A percentile compares a stretch with the other conserved stretches of the same genome.
These are phyloP conservation scores for Penicillium silybi DNA, from an alignment of 495 filamentous ascomycete genomes.

Conservation along the genomic window DNA sequence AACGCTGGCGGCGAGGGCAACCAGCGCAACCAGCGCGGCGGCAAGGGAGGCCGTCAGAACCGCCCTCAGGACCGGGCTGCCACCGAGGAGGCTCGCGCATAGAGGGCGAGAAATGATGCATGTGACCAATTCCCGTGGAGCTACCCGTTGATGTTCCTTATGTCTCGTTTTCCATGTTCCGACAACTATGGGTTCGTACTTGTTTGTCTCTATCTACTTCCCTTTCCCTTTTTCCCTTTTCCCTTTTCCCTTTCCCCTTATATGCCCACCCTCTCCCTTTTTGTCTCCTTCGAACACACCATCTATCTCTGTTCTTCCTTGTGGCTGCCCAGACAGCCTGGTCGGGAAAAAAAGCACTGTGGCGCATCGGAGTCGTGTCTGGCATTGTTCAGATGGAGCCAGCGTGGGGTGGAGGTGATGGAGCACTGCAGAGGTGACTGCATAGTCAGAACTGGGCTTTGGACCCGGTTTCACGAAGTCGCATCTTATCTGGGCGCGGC, in stretches of 20 bases:
- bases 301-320: constrained; percentile 8
- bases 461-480: constrained; percentile 28
- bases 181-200: constrained; percentile 12
- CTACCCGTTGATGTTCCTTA: constrained; percentile 21
- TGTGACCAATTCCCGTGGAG: constrained; percentile 21
- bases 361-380: constrained; percentile 40
- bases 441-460: constrained; percentile 4
- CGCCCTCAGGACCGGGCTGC: constrained; percentile 36
- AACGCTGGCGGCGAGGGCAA: constrained; percentile 31
- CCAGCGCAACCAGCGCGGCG: constrained; percentile 42
- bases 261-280: constrained; percentile 3
- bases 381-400: constrained; percentile 28
- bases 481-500: constrained; percentile 28
- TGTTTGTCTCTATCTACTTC: constrained; percentile 12
- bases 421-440: constrained; percentile 13
- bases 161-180: constrained; percentile 17
- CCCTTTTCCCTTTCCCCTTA: constrained; percentile 13
- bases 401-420: constrained; percentile 1
- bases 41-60: constrained; percentile 46
- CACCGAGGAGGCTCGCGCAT: constrained; percentile 43
- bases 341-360: constrained; percentile 16
- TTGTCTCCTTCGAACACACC: constrained; percentile 2
- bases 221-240: constrained; percentile 11
- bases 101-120: constrained; percentile 26
- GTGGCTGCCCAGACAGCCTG: constrained; percentile 3